phyloP scores from a whole-genome alignment of 352 stramenopile species.

The Phytophthora tubulina region DNA sequence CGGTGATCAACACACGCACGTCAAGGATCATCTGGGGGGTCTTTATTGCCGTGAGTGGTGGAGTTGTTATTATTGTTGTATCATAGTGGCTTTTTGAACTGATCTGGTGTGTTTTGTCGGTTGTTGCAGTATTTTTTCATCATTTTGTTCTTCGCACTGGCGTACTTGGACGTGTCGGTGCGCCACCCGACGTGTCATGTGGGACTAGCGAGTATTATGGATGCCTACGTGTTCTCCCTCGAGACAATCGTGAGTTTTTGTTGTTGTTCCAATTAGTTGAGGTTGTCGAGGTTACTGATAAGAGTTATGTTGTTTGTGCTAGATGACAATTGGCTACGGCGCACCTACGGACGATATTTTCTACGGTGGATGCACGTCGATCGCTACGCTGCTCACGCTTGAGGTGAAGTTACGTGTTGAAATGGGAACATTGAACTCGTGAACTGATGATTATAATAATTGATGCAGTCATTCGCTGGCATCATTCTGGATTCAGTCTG shows the following conservation, averaged over 20 bases:
- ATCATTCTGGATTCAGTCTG: slow-evolving; percentile 91
- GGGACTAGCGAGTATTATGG: slow-evolving; percentile 75
- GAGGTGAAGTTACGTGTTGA: slow-evolving; percentile 51
- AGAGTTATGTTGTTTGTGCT: neutral
- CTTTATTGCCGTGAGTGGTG: slow-evolving; percentile 67
- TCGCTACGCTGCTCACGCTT: slow-evolving; percentile 80
- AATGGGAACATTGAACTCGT: neutral
- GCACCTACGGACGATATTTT: slow-evolving; percentile 91
- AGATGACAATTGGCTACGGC: slow-evolving; percentile 92
- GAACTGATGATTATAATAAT: slow-evolving; percentile 5
- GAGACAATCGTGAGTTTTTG: slow-evolving; percentile 79
- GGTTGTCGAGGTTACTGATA: neutral
- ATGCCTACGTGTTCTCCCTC: slow-evolving; percentile 90
- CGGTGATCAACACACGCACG: slow-evolving; percentile 88
- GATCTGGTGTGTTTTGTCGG: neutral
- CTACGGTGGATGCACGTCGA: slow-evolving; percentile 84
- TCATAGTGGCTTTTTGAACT: neutral
- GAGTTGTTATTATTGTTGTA: neutral
- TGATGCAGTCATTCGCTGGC: slow-evolving; percentile 76
- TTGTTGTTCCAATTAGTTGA: neutral
- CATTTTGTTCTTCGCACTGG: slow-evolving; percentile 84
- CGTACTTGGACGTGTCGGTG: slow-evolving; percentile 77
- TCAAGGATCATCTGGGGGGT: slow-evolving; percentile 83
- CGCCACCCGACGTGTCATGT: slow-evolving; percentile 76
- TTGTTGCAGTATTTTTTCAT: slow-evolving; percentile 76